Percentiles rank a stretch among this genome's conserved stretches.
These are phyloP conservation scores for Beauveria medogensis DNA, from an alignment of 2,329 filamentous ascomycete genomes.

Conservation along the genomic window DNA sequence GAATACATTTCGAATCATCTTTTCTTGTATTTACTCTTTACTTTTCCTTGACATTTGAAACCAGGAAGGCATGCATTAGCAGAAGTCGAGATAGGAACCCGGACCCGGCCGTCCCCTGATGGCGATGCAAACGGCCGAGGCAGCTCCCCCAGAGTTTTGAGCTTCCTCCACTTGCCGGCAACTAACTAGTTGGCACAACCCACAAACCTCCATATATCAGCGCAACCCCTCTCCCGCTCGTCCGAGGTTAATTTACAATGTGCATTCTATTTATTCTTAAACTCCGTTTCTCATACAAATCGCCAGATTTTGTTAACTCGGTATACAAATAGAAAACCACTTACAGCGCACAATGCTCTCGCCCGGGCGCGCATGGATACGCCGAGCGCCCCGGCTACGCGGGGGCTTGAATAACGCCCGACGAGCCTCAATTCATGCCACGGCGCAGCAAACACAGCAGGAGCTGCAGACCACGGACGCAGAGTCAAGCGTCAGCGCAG, in stretches of 20 bases:
- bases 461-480: not conserved
- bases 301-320: too few relatives aligned
- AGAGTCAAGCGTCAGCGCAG: not conserved
- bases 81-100: not conserved
- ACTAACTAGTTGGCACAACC: not conserved
- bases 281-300: too few relatives aligned
- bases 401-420: not conserved
- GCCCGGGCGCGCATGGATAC: not conserved
- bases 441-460: not conserved
- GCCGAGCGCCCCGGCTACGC: not conserved
- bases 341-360: not conserved
- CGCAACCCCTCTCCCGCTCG: slow-evolving; percentile 9
- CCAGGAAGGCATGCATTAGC: not conserved
- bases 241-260: not conserved
- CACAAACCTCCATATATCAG: slow-evolving; percentile 7
- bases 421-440: not conserved
- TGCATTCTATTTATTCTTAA: not conserved
- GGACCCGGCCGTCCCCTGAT: not conserved
- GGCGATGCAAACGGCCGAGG: slow-evolving; percentile 7
- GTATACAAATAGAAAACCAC: too few relatives aligned
- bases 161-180: slow-evolving; percentile 3
- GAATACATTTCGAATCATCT: not conserved
- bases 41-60: not conserved
- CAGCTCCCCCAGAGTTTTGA: not conserved
- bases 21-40: not conserved